A percentile compares a stretch with the other conserved stretches of the same genome.
phyloP scores from a whole-genome alignment of 352 stramenopile genomes.

The Phytophthora pseudosyringae region DNA sequence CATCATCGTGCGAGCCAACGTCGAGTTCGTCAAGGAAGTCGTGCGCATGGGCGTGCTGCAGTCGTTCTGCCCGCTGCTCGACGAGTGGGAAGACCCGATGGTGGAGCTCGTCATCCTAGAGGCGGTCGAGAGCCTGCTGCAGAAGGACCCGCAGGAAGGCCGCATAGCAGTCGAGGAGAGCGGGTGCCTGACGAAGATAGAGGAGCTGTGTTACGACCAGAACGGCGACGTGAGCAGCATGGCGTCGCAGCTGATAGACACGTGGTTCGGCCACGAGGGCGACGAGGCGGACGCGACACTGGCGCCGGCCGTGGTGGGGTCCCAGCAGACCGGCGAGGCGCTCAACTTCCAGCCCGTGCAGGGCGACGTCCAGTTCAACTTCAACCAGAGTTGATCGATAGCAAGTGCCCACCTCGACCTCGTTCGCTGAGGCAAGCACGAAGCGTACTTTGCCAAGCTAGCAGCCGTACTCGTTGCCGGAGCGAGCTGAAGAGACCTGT shows the following conservation, averaged over 20 bases:
- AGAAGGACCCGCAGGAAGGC: constrained; percentile 67
- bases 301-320: constrained; percentile 57
- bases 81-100: constrained; percentile 88
- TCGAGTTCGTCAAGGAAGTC: constrained; percentile 67
- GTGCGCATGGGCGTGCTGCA: constrained; percentile 77
- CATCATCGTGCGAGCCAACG: constrained; percentile 75
- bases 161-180: constrained; percentile 81
- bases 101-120: constrained; percentile 88
- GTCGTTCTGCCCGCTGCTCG: constrained; percentile 74
- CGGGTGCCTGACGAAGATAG: constrained; percentile 76
- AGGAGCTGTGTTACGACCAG: constrained; percentile 83
- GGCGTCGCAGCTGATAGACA: constrained; percentile 81
- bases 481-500: constrained; percentile 10
- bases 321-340: constrained; percentile 41
- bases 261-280: constrained; percentile 76
- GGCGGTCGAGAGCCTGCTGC: constrained; percentile 72
- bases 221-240: constrained; percentile 83
- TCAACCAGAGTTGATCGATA: constrained; percentile 47
- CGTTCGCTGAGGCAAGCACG: background rate
- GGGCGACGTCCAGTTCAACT: constrained; percentile 75
- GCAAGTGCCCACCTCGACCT: background rate
- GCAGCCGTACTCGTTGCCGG: constrained; percentile 8
- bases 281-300: constrained; percentile 51
- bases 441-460: constrained; percentile 19
- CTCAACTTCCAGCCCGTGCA: constrained; percentile 81